Percentiles rank a stretch among this genome's conserved stretches.
These are phyloP conservation scores for Russula sp. DNA, from an alignment of 768 basidiomycete species.

Conservation along the genomic window DNA sequence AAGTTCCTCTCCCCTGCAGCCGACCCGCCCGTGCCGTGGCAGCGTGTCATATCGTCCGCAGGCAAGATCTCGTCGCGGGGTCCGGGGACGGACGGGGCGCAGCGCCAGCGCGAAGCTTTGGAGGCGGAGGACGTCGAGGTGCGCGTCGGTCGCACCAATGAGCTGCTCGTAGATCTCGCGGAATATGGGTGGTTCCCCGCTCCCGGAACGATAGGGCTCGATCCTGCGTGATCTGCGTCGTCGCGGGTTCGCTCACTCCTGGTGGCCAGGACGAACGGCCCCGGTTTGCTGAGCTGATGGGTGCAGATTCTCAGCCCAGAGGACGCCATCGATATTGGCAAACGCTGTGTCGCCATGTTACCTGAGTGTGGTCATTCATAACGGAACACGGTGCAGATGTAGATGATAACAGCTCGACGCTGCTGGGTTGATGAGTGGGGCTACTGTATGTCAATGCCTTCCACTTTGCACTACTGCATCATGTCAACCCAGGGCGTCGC, in stretches of 20 bases:
- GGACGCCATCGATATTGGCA: no score
- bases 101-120: conserved; percentile 66
- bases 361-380: no score
- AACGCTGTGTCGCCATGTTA: no score
- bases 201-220: neutral
- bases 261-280: no score
- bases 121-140: conserved; percentile 83
- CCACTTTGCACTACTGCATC: no score
- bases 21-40: conserved; percentile 72
- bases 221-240: neutral
- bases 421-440: no score
- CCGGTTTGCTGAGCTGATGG: neutral
- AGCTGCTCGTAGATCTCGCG: conserved; percentile 50
- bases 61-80: conserved; percentile 79
- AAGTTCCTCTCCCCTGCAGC: conserved; percentile 60
- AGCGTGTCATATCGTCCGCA: conserved; percentile 65
- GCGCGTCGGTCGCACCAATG: conserved; percentile 46
- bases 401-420: no score
- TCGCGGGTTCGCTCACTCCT: neutral
- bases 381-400: no score
- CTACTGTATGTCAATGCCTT: no score
- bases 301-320: no score
- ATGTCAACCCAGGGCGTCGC: no score
- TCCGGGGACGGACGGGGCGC: conserved; percentile 75
- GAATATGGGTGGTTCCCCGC: conserved; percentile 66